Conservation (phyloP, 2,329 filamentous ascomycete genomes). For the Coccinonectria pachysandricola region DNA sequence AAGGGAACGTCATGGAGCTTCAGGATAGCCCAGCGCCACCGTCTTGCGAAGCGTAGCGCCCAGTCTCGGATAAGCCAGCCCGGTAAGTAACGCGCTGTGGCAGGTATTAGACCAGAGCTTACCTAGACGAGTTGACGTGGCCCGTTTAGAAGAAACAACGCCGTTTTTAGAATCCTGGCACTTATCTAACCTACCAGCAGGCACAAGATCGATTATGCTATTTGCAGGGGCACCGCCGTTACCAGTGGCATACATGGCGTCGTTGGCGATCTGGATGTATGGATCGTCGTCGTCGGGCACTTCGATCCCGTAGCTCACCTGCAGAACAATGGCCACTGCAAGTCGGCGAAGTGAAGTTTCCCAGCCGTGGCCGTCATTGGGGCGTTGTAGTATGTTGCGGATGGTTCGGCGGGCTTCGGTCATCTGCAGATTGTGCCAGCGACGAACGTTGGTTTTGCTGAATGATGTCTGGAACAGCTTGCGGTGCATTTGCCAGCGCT, state of each 20-base stretch:
- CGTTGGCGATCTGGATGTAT: conserved; percentile 21
- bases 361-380: conserved; percentile 15
- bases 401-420: conserved; percentile 14
- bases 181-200: conserved; percentile 19
- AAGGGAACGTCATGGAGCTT: conserved; percentile 25
- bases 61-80: conserved; percentile 22
- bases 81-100: conserved; percentile 16
- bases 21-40: conserved; percentile 25
- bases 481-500: conserved; percentile 32
- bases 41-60: conserved; percentile 22
- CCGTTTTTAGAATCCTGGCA: too few species aligned
- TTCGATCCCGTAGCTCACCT: conserved; percentile 22
- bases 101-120: too few species aligned
- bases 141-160: too few species aligned
- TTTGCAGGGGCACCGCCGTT: conserved; percentile 22
- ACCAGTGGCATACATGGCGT: conserved; percentile 22
- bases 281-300: conserved; percentile 20
- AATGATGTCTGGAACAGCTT: conserved; percentile 33
- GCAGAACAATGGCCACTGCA: conserved; percentile 22
- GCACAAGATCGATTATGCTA: conserved; percentile 36
- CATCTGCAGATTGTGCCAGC: conserved; percentile 17
- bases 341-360: conserved; percentile 19
- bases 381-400: conserved; percentile 9
- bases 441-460: conserved; percentile 24
- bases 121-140: too few species aligned